A percentile compares a stretch with the other conserved stretches of the same genome.
These are phyloP conservation scores for Globisporangium rhizosaccharum DNA, from an alignment of 352 stramenopile species.

Conservation along the genomic window DNA sequence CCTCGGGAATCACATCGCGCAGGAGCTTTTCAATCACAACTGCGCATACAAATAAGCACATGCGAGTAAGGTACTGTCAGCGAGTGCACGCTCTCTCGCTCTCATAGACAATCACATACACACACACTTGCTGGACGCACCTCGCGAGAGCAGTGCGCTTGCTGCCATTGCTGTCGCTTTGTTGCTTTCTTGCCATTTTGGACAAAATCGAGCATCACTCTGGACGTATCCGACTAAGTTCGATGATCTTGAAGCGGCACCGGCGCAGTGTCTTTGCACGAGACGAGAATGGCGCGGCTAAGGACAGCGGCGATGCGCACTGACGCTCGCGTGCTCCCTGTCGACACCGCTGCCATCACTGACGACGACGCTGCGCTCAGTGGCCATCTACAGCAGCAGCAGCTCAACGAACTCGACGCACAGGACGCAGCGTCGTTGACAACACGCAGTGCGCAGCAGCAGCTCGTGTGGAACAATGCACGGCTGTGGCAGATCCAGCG, in stretches of 20 bases:
- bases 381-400: neutral
- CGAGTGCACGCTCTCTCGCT: no score
- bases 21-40: constrained; percentile 39
- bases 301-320: neutral
- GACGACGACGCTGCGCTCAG: neutral
- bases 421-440: neutral
- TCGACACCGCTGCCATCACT: neutral
- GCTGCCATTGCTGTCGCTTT: no score
- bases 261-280: no score
- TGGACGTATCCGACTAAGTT: neutral
- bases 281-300: neutral
- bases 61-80: neutral
- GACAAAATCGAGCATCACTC: neutral
- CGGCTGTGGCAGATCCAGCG: constrained; percentile 21
- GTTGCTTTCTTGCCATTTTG: no score
- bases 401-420: neutral
- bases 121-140: no score
- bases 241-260: neutral
- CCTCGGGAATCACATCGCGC: constrained; percentile 45
- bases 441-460: neutral
- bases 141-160: no score
- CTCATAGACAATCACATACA: no score
- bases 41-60: neutral
- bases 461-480: neutral
- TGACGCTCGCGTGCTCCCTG: neutral